Evolutionary conservation across 2,329 filamentous ascomycete species (phyloP).

Genomic region (Colletotrichum tabaci): DNA sequence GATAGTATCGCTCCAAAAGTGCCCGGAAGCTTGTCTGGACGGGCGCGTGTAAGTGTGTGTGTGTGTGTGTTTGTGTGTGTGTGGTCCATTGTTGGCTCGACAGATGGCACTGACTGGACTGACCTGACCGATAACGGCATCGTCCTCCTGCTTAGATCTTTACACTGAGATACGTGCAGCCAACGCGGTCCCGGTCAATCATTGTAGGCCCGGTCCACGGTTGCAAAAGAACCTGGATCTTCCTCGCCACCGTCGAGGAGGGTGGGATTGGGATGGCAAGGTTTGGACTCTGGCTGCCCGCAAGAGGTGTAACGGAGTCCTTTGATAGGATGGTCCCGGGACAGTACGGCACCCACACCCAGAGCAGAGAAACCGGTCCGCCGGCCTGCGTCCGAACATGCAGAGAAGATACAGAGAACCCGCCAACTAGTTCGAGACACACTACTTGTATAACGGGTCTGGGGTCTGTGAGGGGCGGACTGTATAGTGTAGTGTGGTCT

Average conservation of each 20-base stretch:
- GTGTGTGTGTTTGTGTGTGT: constrained; percentile 5
- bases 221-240: background rate
- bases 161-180: background rate
- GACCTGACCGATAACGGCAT: constrained; percentile 25
- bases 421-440: background rate
- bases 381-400: constrained; percentile 14
- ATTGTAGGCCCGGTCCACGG: constrained; percentile 1
- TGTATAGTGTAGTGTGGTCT: background rate
- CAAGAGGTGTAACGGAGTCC: background rate
- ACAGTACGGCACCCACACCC: background rate
- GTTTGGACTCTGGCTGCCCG: background rate
- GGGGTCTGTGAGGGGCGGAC: constrained; percentile 7
- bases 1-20: constrained; percentile 13
- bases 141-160: background rate
- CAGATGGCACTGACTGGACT: constrained; percentile 5
- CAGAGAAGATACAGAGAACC: background rate
- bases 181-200: too few species aligned
- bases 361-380: background rate
- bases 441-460: background rate
- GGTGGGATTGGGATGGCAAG: background rate
- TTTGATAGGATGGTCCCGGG: constrained; percentile 28
- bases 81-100: constrained; percentile 20
- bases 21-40: constrained; percentile 27
- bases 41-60: background rate
- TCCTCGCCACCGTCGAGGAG: constrained; percentile 35